Evolutionary conservation across 371 early-diverging fungal species (phyloP).

Genomic region (Zychaea mexicana): DNA sequence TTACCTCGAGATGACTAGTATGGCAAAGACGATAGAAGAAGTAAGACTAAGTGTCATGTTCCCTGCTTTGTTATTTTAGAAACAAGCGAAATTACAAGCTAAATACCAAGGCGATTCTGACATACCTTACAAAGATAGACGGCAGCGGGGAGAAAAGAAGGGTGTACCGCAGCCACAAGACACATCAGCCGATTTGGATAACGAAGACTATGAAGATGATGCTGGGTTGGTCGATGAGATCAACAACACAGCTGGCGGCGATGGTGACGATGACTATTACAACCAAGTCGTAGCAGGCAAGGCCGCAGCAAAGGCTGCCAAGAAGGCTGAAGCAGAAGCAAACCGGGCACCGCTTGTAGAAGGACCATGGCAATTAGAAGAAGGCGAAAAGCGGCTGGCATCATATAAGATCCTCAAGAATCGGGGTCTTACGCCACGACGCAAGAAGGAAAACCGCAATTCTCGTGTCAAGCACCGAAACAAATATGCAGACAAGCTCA

Average conservation of each 20-base stretch:
- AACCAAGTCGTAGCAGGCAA: slow-evolving; percentile 48
- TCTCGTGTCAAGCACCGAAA: slow-evolving; percentile 91
- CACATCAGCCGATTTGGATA: slow-evolving; percentile 65
- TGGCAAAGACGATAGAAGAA: not conserved
- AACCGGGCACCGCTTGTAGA: slow-evolving; percentile 41
- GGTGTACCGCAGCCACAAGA: slow-evolving; percentile 61
- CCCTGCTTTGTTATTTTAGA: slow-evolving; percentile 16
- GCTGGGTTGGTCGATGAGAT: slow-evolving; percentile 36
- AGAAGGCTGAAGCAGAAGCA: slow-evolving; percentile 48
- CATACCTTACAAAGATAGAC: slow-evolving; percentile 72
- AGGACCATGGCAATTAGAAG: slow-evolving; percentile 47
- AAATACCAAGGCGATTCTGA: slow-evolving; percentile 74
- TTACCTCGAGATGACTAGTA: not conserved
- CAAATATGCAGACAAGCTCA: slow-evolving; percentile 88
- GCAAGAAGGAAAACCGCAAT: slow-evolving; percentile 94
- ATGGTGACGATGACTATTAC: slow-evolving; percentile 61
- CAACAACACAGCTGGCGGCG: slow-evolving; percentile 41
- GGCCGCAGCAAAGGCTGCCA: slow-evolving; percentile 52
- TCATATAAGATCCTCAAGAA: slow-evolving; percentile 93
- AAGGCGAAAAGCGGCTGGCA: slow-evolving; percentile 77
- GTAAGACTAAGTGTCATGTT: not conserved
- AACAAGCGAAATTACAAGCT: slow-evolving; percentile 42
- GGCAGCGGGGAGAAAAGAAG: slow-evolving; percentile 50
- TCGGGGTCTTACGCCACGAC: slow-evolving; percentile 92
- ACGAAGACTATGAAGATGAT: slow-evolving; percentile 58